These are phyloP conservation scores for Entomophthora muscae DNA, from an alignment of 371 early-diverging fungal species.

Conservation along the genomic window DNA sequence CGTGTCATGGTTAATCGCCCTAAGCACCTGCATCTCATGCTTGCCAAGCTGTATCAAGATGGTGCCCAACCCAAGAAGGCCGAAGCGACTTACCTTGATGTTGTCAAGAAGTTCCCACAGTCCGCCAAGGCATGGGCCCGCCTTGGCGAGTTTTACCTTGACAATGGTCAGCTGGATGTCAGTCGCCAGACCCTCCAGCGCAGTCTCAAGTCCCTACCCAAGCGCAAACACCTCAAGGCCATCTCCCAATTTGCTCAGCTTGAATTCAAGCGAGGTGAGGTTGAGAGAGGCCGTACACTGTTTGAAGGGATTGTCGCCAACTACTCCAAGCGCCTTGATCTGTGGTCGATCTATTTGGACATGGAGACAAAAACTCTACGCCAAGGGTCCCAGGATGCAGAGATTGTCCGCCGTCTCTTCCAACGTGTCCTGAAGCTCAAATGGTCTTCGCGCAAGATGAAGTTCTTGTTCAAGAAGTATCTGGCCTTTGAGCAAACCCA, in stretches of 20 bases:
- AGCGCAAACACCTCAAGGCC: constrained; percentile 47
- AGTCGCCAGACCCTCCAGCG: constrained; percentile 42
- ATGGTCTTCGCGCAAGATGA: constrained; percentile 96
- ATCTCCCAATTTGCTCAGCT: constrained; percentile 83
- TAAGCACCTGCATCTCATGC: constrained; percentile 66
- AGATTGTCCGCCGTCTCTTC: constrained; percentile 54
- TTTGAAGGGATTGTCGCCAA: constrained; percentile 84
- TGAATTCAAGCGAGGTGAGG: constrained; percentile 85
- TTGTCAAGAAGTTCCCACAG: constrained; percentile 69
- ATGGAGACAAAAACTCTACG: constrained; percentile 75
- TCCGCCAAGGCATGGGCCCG: constrained; percentile 79
- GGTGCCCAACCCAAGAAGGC: constrained; percentile 58
- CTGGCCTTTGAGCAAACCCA: constrained; percentile 77
- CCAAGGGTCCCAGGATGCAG: constrained; percentile 13
- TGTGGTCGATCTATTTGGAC: constrained; percentile 90
- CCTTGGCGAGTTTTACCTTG: constrained; percentile 58
- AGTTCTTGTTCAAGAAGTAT: constrained; percentile 95
- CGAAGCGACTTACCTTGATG: constrained; percentile 48
- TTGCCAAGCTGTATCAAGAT: constrained; percentile 76
- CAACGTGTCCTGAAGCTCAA: constrained; percentile 69
- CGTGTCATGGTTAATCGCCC: constrained; percentile 53
- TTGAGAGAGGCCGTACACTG: constrained; percentile 88
- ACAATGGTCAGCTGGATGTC: constrained; percentile 42
- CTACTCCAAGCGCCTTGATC: constrained; percentile 82
- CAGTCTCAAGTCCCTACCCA: constrained; percentile 54